phyloP scores from a whole-genome alignment of 805 yeast genomes.

The Cyberlindnera misumaiensis region DNA sequence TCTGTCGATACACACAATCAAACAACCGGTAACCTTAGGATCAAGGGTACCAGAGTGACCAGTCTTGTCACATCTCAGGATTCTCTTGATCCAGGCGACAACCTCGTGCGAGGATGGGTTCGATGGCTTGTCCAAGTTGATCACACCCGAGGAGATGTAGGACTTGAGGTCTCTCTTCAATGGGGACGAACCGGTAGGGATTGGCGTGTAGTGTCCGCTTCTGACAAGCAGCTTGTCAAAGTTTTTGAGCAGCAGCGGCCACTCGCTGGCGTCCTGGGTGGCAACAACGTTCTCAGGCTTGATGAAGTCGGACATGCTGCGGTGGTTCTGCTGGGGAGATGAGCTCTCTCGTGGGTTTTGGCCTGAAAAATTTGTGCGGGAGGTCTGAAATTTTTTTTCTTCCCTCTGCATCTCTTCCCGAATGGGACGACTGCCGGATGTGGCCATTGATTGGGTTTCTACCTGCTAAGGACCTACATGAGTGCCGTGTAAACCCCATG shows the following conservation, averaged over 20 bases:
- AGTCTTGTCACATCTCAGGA: conserved; percentile 91
- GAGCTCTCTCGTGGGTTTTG: conserved; percentile 7
- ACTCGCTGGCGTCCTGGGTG: conserved; percentile 79
- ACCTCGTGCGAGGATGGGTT: conserved; percentile 99
- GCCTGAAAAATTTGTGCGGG: conserved; percentile 12
- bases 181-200: conserved; percentile 93
- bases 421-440: conserved; percentile 1
- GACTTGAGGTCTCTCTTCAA: conserved; percentile 87
- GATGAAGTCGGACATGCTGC: conserved; percentile 59
- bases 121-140: conserved; percentile 95
- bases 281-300: conserved; percentile 83
- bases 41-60: conserved; percentile 99
- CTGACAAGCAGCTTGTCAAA: conserved; percentile 91
- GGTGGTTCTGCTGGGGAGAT: conserved; percentile 2
- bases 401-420: background rate
- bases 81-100: conserved; percentile 98
- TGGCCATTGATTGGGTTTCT: background rate
- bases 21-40: conserved; percentile 98
- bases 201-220: conserved; percentile 96
- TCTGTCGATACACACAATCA: conserved; percentile 95
- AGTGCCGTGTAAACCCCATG: no score
- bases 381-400: background rate
- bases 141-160: conserved; percentile 90
- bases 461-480: no score
- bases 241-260: conserved; percentile 93